Evolutionary conservation across 2,329 filamentous ascomycete genomes (phyloP).

Genomic region (Basipetospora chlamydospora): DNA sequence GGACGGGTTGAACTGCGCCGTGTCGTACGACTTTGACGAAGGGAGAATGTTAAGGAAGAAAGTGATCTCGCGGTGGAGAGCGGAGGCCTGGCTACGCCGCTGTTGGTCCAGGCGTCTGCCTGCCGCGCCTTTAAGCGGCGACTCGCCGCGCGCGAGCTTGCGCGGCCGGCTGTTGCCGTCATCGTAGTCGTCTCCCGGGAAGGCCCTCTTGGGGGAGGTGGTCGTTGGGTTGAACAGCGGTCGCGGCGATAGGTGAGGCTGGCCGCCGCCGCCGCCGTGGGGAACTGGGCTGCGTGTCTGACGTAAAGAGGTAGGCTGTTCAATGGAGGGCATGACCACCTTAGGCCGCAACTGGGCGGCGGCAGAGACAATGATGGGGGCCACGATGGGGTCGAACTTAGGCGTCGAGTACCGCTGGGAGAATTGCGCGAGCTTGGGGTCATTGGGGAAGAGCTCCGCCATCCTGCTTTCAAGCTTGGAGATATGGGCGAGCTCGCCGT

Average conservation of each 20-base stretch:
- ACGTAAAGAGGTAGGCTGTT: conserved; percentile 29
- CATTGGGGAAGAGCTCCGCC: conserved; percentile 83
- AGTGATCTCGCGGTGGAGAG: conserved; percentile 56
- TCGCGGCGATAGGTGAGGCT: conserved; percentile 21
- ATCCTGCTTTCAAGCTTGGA: conserved; percentile 84
- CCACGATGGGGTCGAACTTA: conserved; percentile 66
- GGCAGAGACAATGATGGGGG: conserved; percentile 74
- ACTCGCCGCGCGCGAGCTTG: conserved; percentile 79
- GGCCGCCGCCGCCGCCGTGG: conserved; percentile 11
- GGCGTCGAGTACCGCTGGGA: conserved; percentile 55
- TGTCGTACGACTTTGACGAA: conserved; percentile 55
- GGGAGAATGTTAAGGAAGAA: conserved; percentile 62
- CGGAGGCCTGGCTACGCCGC: conserved; percentile 46
- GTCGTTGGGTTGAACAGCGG: conserved; percentile 31
- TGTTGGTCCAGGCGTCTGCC: conserved; percentile 74
- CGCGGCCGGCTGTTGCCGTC: conserved; percentile 61
- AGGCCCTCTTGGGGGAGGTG: conserved; percentile 47
- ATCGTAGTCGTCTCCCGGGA: conserved; percentile 51
- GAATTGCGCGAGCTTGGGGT: conserved; percentile 64
- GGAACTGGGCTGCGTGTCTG: conserved; percentile 25
- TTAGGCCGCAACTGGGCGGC: conserved; percentile 60
- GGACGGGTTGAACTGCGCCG: conserved; percentile 52
- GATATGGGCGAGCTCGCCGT: conserved; percentile 83
- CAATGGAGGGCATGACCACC: conserved; percentile 36
- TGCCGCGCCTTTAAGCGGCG: conserved; percentile 81